Evolutionary conservation across 352 stramenopile species (phyloP).

Genomic region (Globisporangium megalacanthum): DNA sequence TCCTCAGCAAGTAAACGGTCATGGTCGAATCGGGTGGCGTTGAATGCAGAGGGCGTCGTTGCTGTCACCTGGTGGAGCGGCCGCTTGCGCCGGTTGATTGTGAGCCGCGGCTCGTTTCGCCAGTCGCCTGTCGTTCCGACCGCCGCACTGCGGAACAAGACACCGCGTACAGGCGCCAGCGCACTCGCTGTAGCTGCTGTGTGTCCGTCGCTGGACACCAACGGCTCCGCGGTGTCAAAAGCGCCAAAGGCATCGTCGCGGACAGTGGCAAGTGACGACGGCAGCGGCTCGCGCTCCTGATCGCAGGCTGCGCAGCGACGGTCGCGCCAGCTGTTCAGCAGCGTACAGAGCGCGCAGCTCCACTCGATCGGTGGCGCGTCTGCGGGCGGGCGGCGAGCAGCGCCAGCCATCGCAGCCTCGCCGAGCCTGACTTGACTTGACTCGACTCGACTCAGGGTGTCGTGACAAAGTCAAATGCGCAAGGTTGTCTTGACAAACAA

Average conservation of each 20-base stretch:
- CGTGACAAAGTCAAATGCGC: too few relatives aligned
- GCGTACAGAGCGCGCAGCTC: slow-evolving; percentile 67
- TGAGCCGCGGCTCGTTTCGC: slow-evolving; percentile 27
- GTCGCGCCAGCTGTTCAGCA: slow-evolving; percentile 47
- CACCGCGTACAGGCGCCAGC: slow-evolving; percentile 7
- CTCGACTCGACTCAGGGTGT: too few relatives aligned
- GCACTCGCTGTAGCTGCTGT: background rate
- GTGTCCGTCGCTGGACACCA: too few relatives aligned
- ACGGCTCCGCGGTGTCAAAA: background rate
- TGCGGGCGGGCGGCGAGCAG: background rate
- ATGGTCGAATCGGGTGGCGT: background rate
- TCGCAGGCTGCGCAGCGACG: slow-evolving; percentile 48
- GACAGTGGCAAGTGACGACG: background rate
- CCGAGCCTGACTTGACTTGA: too few relatives aligned
- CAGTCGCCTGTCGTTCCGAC: slow-evolving; percentile 10
- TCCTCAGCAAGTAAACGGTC: slow-evolving; percentile 6
- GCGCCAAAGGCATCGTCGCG: background rate
- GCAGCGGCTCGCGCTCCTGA: slow-evolving; percentile 24
- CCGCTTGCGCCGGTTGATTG: slow-evolving; percentile 23
- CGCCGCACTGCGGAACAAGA: slow-evolving; percentile 37
- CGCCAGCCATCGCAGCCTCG: slow-evolving; percentile 1
- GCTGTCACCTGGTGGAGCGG: background rate
- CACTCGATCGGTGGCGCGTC: slow-evolving; percentile 25
- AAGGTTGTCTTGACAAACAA: too few relatives aligned
- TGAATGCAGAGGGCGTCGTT: background rate